These are phyloP conservation scores for Entophlyctis helioformis DNA, from an alignment of 192 early-diverging fungal genomes.

Conservation along the genomic window DNA sequence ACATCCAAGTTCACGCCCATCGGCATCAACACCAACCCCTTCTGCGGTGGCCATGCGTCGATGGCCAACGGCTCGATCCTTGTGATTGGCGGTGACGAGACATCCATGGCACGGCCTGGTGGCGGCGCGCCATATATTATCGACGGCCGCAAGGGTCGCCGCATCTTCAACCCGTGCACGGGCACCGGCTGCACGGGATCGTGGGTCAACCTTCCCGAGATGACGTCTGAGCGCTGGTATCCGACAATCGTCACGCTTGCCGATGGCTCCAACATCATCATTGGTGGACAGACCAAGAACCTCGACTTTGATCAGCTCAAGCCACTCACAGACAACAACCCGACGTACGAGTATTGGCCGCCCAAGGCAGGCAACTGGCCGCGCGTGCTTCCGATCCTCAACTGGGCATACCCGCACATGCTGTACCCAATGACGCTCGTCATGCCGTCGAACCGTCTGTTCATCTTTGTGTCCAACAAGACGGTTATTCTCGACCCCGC, in stretches of 20 bases:
- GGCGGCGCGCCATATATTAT: too few species aligned
- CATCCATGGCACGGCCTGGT: too few species aligned
- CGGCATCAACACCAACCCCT: constrained; percentile 4
- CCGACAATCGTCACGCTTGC: constrained; percentile 1
- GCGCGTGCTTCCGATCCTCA: background rate
- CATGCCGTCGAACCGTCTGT: constrained; percentile 8
- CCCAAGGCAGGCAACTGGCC: constrained; percentile 1
- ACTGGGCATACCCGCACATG: constrained; percentile 10
- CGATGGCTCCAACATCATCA: constrained; percentile 7
- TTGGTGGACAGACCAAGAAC: constrained; percentile 9
- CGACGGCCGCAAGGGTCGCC: constrained; percentile 7
- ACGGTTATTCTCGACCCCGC: constrained; percentile 8
- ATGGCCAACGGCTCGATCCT: constrained; percentile 22
- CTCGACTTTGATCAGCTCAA: too few species aligned
- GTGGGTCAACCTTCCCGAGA: background rate
- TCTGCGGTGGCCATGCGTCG: constrained; percentile 25
- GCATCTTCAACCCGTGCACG: constrained; percentile 3
- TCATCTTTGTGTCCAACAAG: constrained; percentile 11
- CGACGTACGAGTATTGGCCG: constrained; percentile 24
- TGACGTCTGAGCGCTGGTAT: constrained; percentile 5
- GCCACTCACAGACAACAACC: constrained; percentile 16
- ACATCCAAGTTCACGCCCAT: too few species aligned
- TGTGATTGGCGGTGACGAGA: constrained; percentile 23
- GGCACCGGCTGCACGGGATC: too few species aligned
- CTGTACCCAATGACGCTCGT: constrained; percentile 11